Base-by-base conservation (phyloP, 2,329 filamentous ascomycete genomes). In the Clarireedia monteithiana region DNA sequence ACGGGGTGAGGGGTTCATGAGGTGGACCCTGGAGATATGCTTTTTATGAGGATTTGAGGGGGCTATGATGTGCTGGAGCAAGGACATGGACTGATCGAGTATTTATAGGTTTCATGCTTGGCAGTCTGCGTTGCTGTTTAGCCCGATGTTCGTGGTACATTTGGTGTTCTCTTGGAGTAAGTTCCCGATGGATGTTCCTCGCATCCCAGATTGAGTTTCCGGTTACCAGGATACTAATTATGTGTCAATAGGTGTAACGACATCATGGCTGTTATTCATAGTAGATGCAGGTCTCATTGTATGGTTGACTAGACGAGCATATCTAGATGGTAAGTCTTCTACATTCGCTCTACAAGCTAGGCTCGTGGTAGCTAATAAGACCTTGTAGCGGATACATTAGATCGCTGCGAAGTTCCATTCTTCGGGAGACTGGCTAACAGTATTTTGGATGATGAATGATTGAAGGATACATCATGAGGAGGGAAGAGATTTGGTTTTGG, bases 101-200 rank as follows among this genome's bases (percentile, higher is more conserved):
- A 63, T 54, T 30, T 45, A 56, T 63, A 92, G 89, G 61, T 97
- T 97, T 65, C 94, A 99, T 71, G 94, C 94, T 6, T 99, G 94
- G 92, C 94, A 99, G 73, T 89, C 88, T 6, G 85, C 86, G 61
- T 77, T 96, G 66, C 72, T 95, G 3, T 96, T 96, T 70, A 86
- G 88, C 0, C 81, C 81, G 49, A 67, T 83, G 57, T 82, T 91
- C 71, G 72, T 95, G 51, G 63, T 96, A 24, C 92, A 97, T 69
- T 78, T 97, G 39, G 74, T 97, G 44, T 86, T 97, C 71, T 86
- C 85, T 12, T 96, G 90, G 88, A 92, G 89, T 24, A 79, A 50
- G 53, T 36, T 17, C 1, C 24, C 14, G 15, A 2, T 10, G n/a
- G 2, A 7, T 27, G 15, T 2, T 24, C 6, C 23, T 20, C 30